These are phyloP conservation scores for Orbilia oligospora DNA, from an alignment of 2,329 filamentous ascomycete genomes.

Conservation along the genomic window DNA sequence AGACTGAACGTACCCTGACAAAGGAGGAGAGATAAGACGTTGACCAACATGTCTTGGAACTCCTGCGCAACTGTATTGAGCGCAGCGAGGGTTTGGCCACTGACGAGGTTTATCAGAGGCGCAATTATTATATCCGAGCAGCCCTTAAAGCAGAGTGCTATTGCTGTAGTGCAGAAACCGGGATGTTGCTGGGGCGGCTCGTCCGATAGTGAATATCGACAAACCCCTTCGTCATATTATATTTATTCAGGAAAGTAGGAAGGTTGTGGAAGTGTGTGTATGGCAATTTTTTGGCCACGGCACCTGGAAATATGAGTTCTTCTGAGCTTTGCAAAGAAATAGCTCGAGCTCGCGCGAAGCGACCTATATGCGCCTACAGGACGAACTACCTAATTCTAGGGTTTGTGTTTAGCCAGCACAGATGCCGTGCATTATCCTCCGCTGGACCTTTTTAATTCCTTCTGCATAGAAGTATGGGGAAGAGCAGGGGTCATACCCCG, in stretches of 20 bases:
- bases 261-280: not conserved
- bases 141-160: not conserved
- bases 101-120: conserved; percentile 33
- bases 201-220: not conserved
- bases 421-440: conserved; percentile 52
- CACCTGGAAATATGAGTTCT: not conserved
- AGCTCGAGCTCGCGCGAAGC: conserved; percentile 39
- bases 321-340: conserved; percentile 30
- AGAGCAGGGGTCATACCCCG: conserved; percentile 46
- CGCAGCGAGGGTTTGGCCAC: conserved; percentile 3
- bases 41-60: conserved; percentile 3
- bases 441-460: conserved; percentile 39
- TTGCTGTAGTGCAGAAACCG: not conserved
- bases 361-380: conserved; percentile 3
- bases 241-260: not conserved
- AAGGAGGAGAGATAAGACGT: not conserved
- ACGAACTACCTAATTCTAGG: conserved; percentile 29
- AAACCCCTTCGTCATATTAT: not conserved
- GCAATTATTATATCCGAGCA: conserved; percentile 37
- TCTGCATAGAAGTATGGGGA: conserved; percentile 58
- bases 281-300: conserved; percentile 7
- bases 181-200: not conserved
- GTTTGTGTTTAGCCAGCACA: conserved; percentile 52
- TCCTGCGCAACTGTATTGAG: not conserved
- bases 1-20: conserved; percentile 33